phyloP scores from a whole-genome alignment of 495 filamentous ascomycete genomes.

The Parachaetomium inaequale region DNA sequence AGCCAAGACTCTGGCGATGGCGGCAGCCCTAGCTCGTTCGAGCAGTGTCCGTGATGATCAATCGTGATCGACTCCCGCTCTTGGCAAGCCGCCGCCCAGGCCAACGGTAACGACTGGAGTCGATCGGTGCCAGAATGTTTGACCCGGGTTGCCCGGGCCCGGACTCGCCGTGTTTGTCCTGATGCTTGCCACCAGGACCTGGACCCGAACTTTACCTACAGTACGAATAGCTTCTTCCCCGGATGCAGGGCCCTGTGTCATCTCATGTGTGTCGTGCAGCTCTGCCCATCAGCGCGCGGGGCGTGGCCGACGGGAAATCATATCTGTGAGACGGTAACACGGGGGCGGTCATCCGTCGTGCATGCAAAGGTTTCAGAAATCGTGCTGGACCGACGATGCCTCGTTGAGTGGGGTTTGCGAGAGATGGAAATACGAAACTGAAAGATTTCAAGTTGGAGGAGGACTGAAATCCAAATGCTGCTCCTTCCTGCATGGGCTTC shows the following conservation, averaged over 20 bases:
- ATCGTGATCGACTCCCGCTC: neutral
- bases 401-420: neutral
- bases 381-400: neutral
- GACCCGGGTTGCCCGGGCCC: neutral
- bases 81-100: neutral
- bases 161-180: no score
- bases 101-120: neutral
- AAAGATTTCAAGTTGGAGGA: neutral
- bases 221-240: neutral
- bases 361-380: slow-evolving; percentile 13
- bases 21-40: neutral
- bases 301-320: slow-evolving; percentile 14
- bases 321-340: slow-evolving; percentile 19
- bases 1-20: neutral
- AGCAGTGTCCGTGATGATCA: slow-evolving; percentile 5
- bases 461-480: neutral
- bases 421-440: neutral
- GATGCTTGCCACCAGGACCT: no score
- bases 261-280: neutral
- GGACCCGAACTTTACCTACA: no score
- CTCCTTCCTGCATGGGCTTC: slow-evolving; percentile 13
- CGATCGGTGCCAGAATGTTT: neutral
- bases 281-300: slow-evolving; percentile 11
- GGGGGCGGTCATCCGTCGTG: neutral
- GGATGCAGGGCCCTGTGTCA: slow-evolving; percentile 4